Evolutionary conservation across 1,284 basidiomycete genomes (phyloP).

Genomic region (Cutaneotrichosporon mucoides): DNA sequence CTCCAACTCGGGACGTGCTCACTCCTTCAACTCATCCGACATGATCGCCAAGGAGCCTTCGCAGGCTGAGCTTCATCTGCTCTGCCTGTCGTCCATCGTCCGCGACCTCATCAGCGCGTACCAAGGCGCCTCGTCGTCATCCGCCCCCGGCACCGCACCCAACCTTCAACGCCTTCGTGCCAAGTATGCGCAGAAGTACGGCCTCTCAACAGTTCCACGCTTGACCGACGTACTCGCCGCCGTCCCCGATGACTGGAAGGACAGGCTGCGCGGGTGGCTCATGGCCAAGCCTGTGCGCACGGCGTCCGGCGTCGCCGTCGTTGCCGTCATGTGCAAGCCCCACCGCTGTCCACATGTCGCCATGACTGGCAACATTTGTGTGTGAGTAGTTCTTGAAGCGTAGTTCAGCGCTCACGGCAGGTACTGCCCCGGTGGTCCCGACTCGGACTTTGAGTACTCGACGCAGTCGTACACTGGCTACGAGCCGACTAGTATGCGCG

Average conservation of each 20-base stretch:
- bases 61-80: constrained; percentile 83
- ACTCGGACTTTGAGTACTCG: constrained; percentile 99
- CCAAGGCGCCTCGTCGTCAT: constrained; percentile 29
- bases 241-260: constrained; percentile 95
- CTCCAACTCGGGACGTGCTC: no score
- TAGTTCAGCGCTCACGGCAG: constrained; percentile 48
- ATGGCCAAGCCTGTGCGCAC: constrained; percentile 93
- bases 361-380: constrained; percentile 99
- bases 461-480: constrained; percentile 98
- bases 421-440: constrained; percentile 99
- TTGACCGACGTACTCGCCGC: constrained; percentile 98
- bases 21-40: no score
- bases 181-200: constrained; percentile 84
- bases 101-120: constrained; percentile 74
- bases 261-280: constrained; percentile 81
- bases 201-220: constrained; percentile 78
- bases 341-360: constrained; percentile 99
- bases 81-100: constrained; percentile 92
- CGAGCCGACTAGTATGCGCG: constrained; percentile 98
- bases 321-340: constrained; percentile 99
- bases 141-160: constrained; percentile 29
- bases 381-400: constrained; percentile 55
- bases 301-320: constrained; percentile 96
- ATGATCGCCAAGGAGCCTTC: constrained; percentile 45
- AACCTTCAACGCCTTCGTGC: constrained; percentile 85